These are phyloP conservation scores for Ceratonia siliqua DNA, from an alignment of 306 rosid genomes.

Conservation along the genomic window DNA sequence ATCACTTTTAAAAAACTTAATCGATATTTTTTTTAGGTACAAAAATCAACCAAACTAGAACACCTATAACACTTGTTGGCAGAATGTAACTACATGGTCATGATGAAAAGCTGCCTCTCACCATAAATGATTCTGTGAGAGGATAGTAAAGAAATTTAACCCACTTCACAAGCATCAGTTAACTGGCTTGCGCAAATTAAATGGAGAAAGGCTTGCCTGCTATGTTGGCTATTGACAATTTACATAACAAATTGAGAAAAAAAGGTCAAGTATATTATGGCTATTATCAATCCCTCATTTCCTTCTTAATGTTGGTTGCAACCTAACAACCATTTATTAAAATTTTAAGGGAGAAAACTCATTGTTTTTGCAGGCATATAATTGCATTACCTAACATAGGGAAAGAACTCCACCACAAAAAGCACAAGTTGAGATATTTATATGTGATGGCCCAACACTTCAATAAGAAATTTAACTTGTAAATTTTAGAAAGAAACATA, in stretches of 20 bases:
- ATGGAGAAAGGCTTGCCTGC: constrained; percentile 15
- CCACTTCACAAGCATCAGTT: constrained; percentile 4
- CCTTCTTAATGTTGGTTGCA: constrained; percentile 23
- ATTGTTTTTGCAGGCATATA: constrained; percentile 23
- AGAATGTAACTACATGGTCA: background rate
- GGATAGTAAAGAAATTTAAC: constrained; percentile 1
- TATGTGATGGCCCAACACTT: too few relatives aligned
- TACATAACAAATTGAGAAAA: background rate
- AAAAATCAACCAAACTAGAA: too few relatives aligned
- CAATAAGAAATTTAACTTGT: too few relatives aligned
- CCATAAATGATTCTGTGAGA: background rate
- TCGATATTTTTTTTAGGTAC: too few relatives aligned
- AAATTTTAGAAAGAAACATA: too few relatives aligned
- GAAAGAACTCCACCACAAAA: constrained; percentile 36
- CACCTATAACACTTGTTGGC: too few relatives aligned
- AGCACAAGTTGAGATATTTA: constrained; percentile 13
- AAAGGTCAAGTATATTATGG: constrained; percentile 39
- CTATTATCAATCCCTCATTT: background rate
- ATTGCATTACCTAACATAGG: constrained; percentile 46
- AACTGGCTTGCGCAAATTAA: background rate
- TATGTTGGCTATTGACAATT: constrained; percentile 30
- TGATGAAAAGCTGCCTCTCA: background rate
- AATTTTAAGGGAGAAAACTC: background rate
- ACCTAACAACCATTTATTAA: constrained; percentile 33
- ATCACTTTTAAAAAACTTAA: too few relatives aligned